phyloP scores from a whole-genome alignment of 176 grass and related monocot genomes.

The Alloteropsis semialata region DNA sequence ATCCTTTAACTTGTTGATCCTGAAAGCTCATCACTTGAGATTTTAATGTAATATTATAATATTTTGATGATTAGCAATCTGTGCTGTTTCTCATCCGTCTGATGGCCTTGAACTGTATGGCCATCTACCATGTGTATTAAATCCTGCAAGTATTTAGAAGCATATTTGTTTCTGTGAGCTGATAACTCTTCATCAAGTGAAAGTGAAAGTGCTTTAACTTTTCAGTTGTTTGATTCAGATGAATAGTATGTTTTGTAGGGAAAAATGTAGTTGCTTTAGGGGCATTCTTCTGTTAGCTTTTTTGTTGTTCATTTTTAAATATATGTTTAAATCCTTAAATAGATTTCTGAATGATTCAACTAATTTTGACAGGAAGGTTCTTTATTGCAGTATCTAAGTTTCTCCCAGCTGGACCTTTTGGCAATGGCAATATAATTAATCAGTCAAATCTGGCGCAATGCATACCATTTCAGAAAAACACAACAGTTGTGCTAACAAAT shows the following conservation, averaged over 20 bases:
- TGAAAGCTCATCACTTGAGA: conserved; percentile 1
- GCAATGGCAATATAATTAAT: conserved; percentile 38
- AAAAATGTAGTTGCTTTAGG: conserved; percentile 13
- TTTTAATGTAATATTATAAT: background rate
- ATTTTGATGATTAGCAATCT: conserved; percentile 6
- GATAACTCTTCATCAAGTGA: background rate
- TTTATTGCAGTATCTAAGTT: conserved; percentile 90
- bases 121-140: background rate
- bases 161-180: conserved; percentile 3
- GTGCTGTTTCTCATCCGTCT: conserved; percentile 19
- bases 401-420: conserved; percentile 61
- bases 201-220: background rate
- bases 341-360: conserved; percentile 56
- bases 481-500: conserved; percentile 70
- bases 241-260: conserved; percentile 1
- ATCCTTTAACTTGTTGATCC: conserved; percentile 1
- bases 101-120: background rate
- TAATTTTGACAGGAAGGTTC: conserved; percentile 75
- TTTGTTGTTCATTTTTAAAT: conserved; percentile 4
- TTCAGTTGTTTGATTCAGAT: conserved; percentile 11
- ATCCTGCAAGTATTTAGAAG: background rate
- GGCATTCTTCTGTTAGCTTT: conserved; percentile 6
- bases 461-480: conserved; percentile 88
- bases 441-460: conserved; percentile 64
- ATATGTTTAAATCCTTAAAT: conserved; percentile 19